Conservation (phyloP, 1,284 basidiomycete genomes). For the Ceratobasidium sp. region DNA sequence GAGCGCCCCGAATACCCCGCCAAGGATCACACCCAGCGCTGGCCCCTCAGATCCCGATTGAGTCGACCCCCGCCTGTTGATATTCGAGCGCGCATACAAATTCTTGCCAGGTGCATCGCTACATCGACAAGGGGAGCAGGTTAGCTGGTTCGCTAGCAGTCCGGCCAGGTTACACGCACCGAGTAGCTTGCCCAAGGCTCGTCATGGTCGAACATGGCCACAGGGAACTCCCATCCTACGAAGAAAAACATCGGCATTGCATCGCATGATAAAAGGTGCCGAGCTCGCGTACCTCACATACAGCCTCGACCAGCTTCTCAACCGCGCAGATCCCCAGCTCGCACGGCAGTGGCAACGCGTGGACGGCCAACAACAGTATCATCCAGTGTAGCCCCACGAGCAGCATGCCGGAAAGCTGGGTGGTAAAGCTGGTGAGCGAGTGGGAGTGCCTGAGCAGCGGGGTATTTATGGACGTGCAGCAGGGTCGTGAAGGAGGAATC, state of each 20-base stretch:
- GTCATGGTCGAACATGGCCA: not conserved
- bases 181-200: not conserved
- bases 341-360: slow-evolving; percentile 20
- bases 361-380: not conserved
- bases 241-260: not conserved
- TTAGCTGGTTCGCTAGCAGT: not conserved
- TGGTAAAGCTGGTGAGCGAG: not conserved
- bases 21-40: slow-evolving; percentile 28
- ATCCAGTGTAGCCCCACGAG: slow-evolving; percentile 7
- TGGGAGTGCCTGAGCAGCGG: slow-evolving; percentile 1
- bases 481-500: slow-evolving; percentile 29
- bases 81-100: not conserved
- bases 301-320: not conserved
- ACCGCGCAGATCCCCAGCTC: slow-evolving; percentile 3
- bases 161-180: not conserved
- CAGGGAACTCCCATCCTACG: not conserved
- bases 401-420: slow-evolving; percentile 19
- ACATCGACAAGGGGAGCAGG: not conserved
- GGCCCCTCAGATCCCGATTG: slow-evolving; percentile 12
- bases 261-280: not conserved
- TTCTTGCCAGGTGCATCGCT: not conserved
- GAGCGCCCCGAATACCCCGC: slow-evolving; percentile 34
- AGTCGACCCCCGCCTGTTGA: not conserved
- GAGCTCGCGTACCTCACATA: slow-evolving; percentile 35
- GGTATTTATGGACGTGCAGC: slow-evolving; percentile 2